Evolutionary conservation across 371 early-diverging fungal species (phyloP).

Genomic region (Mucor mucedo): DNA sequence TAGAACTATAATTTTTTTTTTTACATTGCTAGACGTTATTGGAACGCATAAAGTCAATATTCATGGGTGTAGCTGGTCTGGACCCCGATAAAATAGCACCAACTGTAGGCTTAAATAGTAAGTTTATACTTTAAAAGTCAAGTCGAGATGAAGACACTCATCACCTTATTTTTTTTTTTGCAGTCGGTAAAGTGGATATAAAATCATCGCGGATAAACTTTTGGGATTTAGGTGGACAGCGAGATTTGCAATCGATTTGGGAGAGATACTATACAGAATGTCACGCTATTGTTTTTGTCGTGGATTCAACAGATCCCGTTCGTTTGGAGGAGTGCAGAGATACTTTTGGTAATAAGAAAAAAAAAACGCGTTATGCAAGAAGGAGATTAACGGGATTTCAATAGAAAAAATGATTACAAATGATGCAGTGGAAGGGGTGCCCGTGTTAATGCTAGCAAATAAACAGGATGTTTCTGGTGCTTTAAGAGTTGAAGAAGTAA

Average conservation of each 20-base stretch:
- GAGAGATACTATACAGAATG: conserved; percentile 92
- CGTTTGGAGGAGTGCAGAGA: conserved; percentile 83
- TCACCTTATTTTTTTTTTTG: background rate
- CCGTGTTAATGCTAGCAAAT: conserved; percentile 92
- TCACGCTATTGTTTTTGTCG: conserved; percentile 93
- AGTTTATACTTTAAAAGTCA: background rate
- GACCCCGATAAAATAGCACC: conserved; percentile 92
- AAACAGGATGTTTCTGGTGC: conserved; percentile 86
- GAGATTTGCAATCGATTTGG: conserved; percentile 90
- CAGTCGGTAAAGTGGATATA: conserved; percentile 83
- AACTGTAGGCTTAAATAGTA: conserved; percentile 94
- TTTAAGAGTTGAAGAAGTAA: conserved; percentile 81
- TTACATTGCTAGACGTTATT: conserved; percentile 26
- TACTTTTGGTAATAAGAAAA: conserved; percentile 70
- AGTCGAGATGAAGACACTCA: background rate
- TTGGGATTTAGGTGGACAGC: conserved; percentile 96
- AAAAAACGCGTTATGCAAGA: background rate
- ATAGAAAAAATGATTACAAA: conserved; percentile 75
- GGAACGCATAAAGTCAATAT: conserved; percentile 36
- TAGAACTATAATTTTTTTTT: conserved; percentile 1
- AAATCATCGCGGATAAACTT: conserved; percentile 77
- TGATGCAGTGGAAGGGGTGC: conserved; percentile 84
- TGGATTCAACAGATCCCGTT: conserved; percentile 83
- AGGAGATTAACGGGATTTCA: background rate
- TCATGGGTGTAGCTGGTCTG: conserved; percentile 57